Evolutionary conservation across 176 grass and related monocot species (phyloP).

Genomic region (Musa acuminata): DNA sequence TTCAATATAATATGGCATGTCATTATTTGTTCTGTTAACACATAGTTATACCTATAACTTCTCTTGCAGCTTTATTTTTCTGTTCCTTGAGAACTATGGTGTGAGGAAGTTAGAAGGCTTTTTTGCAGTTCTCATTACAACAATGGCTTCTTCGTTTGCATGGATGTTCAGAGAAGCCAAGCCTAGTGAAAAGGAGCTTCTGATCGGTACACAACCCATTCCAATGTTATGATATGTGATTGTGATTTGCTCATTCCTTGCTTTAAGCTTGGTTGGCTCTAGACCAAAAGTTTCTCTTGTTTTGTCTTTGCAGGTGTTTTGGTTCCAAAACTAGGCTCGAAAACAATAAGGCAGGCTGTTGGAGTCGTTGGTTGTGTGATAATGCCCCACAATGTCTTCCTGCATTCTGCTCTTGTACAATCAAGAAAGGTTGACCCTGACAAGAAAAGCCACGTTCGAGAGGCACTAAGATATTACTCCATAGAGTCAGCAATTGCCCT

Average conservation of each 20-base stretch:
- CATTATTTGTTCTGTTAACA: neutral
- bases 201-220: neutral
- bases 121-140: constrained; percentile 8
- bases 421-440: constrained; percentile 9
- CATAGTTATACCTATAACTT: neutral
- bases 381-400: constrained; percentile 16
- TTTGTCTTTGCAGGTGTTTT: constrained; percentile 6
- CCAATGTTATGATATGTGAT: neutral
- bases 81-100: constrained; percentile 16
- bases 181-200: constrained; percentile 3
- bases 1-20: neutral
- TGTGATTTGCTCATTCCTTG: neutral
- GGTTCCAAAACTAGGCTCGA: constrained; percentile 15
- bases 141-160: constrained; percentile 13
- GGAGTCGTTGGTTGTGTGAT: constrained; percentile 17
- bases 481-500: constrained; percentile 13
- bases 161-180: constrained; percentile 12
- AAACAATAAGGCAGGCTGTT: constrained; percentile 13
- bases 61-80: constrained; percentile 12
- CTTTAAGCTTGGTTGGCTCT: neutral
- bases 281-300: neutral
- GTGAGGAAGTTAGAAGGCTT: constrained; percentile 15
- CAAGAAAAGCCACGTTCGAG: constrained; percentile 10
- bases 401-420: constrained; percentile 19
- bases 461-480: constrained; percentile 17